Base-by-base conservation (phyloP, 192 early-diverging fungal species). In the Phlyctochytrium bullatum region DNA sequence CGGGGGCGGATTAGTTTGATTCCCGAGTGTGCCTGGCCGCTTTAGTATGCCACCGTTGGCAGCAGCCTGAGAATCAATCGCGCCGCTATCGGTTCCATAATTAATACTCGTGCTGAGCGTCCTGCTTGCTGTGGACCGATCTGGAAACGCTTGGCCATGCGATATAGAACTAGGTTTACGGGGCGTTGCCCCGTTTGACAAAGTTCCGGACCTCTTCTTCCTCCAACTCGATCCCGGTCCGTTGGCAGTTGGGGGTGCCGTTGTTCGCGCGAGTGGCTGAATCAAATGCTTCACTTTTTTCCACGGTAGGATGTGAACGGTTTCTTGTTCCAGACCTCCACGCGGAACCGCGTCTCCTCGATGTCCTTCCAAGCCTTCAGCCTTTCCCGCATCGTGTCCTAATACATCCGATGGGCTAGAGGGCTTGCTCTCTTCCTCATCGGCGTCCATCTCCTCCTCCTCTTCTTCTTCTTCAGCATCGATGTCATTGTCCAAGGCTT, bases 321-420 rank as follows among this genome's bases (percentile, higher is more conserved):
- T 69, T 51, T 69, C 67, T 31, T 69, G 67, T 31, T 69, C 67
- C 16, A 69, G 60, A 0, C 67, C 67, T 1, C 56, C 66, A 47
- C 40, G n/a, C n/a, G n/a, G n/a, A n/a, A n/a, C n/a, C n/a, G n/a
- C n/a, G n/a, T n/a, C n/a, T n/a, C n/a, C n/a, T n/a, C n/a, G n/a
- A n/a, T n/a, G n/a, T n/a, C n/a, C n/a, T n/a, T n/a, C n/a, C n/a
- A n/a, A n/a, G n/a, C n/a, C n/a, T n/a, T n/a, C n/a, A n/a, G n/a
- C n/a, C n/a, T n/a, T n/a, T n/a, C n/a, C n/a, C n/a, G n/a, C n/a
- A n/a, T n/a, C n/a, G n/a, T n/a, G n/a, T n/a, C n/a, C n/a, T n/a
- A n/a, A n/a, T n/a, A n/a, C n/a, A n/a, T n/a, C n/a, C n/a, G n/a
- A n/a, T n/a, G n/a, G n/a, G n/a, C n/a, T n/a, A n/a, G n/a, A n/a